Evolutionary conservation across 495 filamentous ascomycete species (phyloP), one percentile per base, ranked within the genome.

Genomic region (Daldinia loculata): DNA sequence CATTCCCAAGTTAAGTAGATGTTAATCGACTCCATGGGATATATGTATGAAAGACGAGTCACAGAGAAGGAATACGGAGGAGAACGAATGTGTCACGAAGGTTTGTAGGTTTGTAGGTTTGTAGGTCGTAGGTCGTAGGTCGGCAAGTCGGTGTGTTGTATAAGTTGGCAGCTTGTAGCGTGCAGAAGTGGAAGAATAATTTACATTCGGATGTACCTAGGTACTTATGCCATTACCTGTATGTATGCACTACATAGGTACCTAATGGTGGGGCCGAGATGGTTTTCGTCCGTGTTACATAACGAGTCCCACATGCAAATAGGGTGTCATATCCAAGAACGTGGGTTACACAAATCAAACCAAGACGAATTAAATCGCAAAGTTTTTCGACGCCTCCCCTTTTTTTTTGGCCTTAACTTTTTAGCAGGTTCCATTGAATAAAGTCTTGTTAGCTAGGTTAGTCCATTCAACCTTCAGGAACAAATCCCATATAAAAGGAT

Each of bases 261-360:
- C n/a, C n/a, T n/a, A n/a, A n/a, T n/a, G 26, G 63, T 63, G 63
- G 63, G 52, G 63, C 68, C 62, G 57, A 43, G 55, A 65, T 24
- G 43, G 9, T 70, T 57, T 61, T 70, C 36, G 61, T 12, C 30
- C 29, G 56, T 39, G n/a, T 24, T 36, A 56, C 53, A 22, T 56
- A 36, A 32, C 7, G 2, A 27, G 68, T 61, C 36, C 63, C 70
- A 71, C 59, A 71, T 71, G 67, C 61, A 71, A 71, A 72, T 58
- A 64, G 64, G 64, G 56, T 73, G 61, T 62, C 36, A 66, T 43
- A 50, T 65, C 65, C 56, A 41, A 61, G 56, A 68, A 72, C 56
- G 66, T 48, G 56, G 69, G 39, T 71, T 63, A 19, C 43, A 60
- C 27, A 7, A 56, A 30, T 7, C 14, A 30, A 30, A 17, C 24